Base-by-base conservation (phyloP, 2,329 filamentous ascomycete genomes). In the Remersonia thermophila region DNA sequence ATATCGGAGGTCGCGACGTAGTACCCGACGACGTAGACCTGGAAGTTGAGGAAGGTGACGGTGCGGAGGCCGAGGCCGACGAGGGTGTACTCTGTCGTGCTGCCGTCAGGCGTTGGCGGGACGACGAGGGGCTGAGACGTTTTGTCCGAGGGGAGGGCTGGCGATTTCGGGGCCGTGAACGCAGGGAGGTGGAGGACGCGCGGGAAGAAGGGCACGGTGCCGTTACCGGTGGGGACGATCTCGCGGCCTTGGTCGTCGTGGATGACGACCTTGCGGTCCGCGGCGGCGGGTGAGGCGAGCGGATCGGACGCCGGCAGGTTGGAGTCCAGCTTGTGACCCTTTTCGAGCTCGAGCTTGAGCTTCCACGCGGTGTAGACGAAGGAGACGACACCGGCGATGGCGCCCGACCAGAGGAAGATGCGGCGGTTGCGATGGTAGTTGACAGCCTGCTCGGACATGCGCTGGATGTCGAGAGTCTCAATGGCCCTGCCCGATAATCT, bases 21-120 rank as follows among this genome's bases (percentile, higher is more conserved):
- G 50, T 93, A 75, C 12, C 89, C 91, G 0, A 94, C 82, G 13
- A 96, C 82, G 61, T 98, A 98, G 36, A 98, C 91, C 56, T 94
- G 80, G 30, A 98, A 85, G 33, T 74, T 66, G 30, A 96, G 63
- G 57, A 96, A 94, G 16, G 83, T 93, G 23, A 98, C 91, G 1
- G 81, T 86, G 37, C 91, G 75, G 44, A 93, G 79, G 13, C 91
- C 91, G 4, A 95, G 63, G 0, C 91, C 91, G 6, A 96, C 71
- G 0, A 96, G 69, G 15, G 85, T 87, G 57, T 95, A 96, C 50
- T 94, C 81, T 50, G 57, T 73, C 43, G 38, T 54, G 48, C 33
- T 45, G n/a, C n/a, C n/a, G n/a, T n/a, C n/a, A n/a, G n/a, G n/a
- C n/a, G 17, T 46, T 30, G 59, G 59, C n/a, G 56, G 52, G 7